A percentile compares a stretch with the other conserved stretches of the same genome.
These are phyloP conservation scores for Penicillium freii DNA, from an alignment of 2,329 filamentous ascomycete genomes.

Conservation along the genomic window DNA sequence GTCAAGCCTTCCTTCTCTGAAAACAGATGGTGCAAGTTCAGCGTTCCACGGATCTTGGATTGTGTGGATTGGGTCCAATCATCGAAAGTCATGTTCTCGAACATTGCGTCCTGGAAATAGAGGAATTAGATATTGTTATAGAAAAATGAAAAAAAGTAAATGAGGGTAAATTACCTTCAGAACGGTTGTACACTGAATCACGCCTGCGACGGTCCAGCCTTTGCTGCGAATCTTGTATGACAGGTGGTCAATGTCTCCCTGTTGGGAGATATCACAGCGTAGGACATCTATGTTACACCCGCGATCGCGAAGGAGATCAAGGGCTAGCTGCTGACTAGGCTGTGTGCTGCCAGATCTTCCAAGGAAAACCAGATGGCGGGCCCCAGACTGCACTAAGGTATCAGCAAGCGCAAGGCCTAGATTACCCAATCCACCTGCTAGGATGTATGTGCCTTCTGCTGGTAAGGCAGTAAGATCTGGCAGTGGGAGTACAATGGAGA, in stretches of 20 bases:
- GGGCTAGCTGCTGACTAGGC: slow-evolving; percentile 11
- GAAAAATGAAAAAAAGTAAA: not conserved
- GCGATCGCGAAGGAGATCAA: slow-evolving; percentile 11
- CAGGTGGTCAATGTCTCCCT: slow-evolving; percentile 16
- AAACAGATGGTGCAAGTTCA: slow-evolving; percentile 17
- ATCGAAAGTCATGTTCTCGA: slow-evolving; percentile 21
- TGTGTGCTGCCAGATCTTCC: slow-evolving; percentile 18
- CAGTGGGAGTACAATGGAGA: slow-evolving; percentile 14
- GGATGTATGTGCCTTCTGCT: slow-evolving; percentile 17
- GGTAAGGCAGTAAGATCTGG: slow-evolving; percentile 11
- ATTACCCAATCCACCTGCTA: slow-evolving; percentile 25
- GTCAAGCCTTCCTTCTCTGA: slow-evolving; percentile 22
- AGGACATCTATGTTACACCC: slow-evolving; percentile 18
- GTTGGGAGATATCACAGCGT: slow-evolving; percentile 18
- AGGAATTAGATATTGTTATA: not conserved
- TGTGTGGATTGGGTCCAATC: slow-evolving; percentile 13
- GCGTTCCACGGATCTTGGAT: slow-evolving; percentile 15
- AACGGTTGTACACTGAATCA: slow-evolving; percentile 23
- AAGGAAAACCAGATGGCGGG: slow-evolving; percentile 25
- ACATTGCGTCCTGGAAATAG: slow-evolving; percentile 20
- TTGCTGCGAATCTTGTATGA: slow-evolving; percentile 12
- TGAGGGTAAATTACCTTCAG: slow-evolving; percentile 10
- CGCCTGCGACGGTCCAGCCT: slow-evolving; percentile 16
- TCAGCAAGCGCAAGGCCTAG: slow-evolving; percentile 22
- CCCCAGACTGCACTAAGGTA: slow-evolving; percentile 18